Conservation (phyloP, 208 protist genomes). For the Borovskyia barvae region DNA sequence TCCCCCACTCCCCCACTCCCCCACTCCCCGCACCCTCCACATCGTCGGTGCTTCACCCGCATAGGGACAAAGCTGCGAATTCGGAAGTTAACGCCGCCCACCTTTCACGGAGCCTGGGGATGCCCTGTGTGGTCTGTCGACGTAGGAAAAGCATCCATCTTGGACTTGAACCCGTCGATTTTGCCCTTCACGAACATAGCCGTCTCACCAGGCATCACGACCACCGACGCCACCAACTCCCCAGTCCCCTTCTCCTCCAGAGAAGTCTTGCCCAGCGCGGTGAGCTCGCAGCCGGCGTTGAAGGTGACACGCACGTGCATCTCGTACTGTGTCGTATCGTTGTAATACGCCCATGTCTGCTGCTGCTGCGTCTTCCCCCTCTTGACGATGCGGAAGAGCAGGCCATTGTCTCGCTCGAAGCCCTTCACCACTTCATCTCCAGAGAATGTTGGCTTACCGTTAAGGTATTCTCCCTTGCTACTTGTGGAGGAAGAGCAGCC, state of each 20-base stretch:
- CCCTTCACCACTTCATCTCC: slow-evolving; percentile 67
- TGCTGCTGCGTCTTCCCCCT: slow-evolving; percentile 36
- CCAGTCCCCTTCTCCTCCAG: slow-evolving; percentile 39
- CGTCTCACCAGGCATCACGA: slow-evolving; percentile 59
- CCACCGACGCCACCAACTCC: slow-evolving; percentile 42
- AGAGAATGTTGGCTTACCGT: slow-evolving; percentile 56
- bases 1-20: too few relatives aligned
- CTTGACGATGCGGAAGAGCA: slow-evolving; percentile 73
- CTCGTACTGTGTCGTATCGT: slow-evolving; percentile 74
- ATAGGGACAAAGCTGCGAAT: too few relatives aligned
- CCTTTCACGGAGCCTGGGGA: not conserved
- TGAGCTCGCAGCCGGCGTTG: slow-evolving; percentile 54
- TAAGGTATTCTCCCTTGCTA: slow-evolving; percentile 30
- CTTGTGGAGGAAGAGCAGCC: slow-evolving; percentile 37
- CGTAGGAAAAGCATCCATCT: slow-evolving; percentile 55
- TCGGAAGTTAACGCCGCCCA: too few relatives aligned
- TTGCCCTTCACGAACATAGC: slow-evolving; percentile 69
- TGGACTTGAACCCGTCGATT: slow-evolving; percentile 58
- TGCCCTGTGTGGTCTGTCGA: not conserved
- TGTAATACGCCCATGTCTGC: slow-evolving; percentile 71
- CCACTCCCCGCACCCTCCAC: too few relatives aligned
- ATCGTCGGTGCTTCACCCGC: too few relatives aligned
- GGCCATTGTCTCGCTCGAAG: slow-evolving; percentile 74
- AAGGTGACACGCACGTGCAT: slow-evolving; percentile 75
- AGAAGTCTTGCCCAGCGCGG: slow-evolving; percentile 54